Evolutionary conservation across 768 basidiomycete genomes (phyloP).

Genomic region (Russula virescens): DNA sequence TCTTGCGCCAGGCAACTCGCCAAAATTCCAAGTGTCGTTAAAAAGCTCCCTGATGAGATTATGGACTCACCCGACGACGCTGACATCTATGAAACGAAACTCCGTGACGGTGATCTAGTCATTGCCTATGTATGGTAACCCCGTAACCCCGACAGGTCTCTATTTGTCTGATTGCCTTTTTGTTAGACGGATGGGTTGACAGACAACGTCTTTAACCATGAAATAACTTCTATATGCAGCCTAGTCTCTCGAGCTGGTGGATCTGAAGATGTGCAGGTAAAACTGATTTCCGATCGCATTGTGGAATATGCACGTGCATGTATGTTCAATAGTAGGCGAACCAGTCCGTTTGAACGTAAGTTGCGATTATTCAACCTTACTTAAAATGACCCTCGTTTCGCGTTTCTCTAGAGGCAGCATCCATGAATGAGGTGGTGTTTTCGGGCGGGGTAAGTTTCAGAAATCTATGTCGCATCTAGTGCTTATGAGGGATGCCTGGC

Average conservation of each 20-base stretch:
- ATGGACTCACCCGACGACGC: slow-evolving; percentile 41
- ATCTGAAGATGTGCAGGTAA: slow-evolving; percentile 56
- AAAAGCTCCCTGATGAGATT: slow-evolving; percentile 25
- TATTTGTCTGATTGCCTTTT: not conserved
- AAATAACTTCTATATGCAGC: slow-evolving; percentile 65
- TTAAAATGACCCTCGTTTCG: not conserved
- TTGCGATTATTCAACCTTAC: slow-evolving; percentile 5
- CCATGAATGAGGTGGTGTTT: slow-evolving; percentile 57
- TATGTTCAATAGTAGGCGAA: slow-evolving; percentile 59
- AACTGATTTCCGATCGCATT: slow-evolving; percentile 66
- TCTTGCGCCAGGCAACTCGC: slow-evolving; percentile 32
- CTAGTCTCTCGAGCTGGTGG: slow-evolving; percentile 40
- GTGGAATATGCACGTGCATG: slow-evolving; percentile 63
- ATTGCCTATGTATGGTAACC: slow-evolving; percentile 41
- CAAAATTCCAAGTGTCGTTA: slow-evolving; percentile 31
- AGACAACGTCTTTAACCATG: slow-evolving; percentile 58
- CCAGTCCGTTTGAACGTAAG: slow-evolving; percentile 73
- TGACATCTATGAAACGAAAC: slow-evolving; percentile 40
- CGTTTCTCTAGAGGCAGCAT: slow-evolving; percentile 47
- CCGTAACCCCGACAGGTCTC: slow-evolving; percentile 18
- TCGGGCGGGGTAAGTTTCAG: slow-evolving; percentile 63
- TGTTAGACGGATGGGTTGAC: slow-evolving; percentile 49
- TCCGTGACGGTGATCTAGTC: slow-evolving; percentile 50
- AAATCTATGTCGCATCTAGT: slow-evolving; percentile 6
- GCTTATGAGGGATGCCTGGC: slow-evolving; percentile 3